These are phyloP conservation scores for Ceratocystis variospora DNA, from an alignment of 2,329 filamentous ascomycete genomes.

Conservation along the genomic window DNA sequence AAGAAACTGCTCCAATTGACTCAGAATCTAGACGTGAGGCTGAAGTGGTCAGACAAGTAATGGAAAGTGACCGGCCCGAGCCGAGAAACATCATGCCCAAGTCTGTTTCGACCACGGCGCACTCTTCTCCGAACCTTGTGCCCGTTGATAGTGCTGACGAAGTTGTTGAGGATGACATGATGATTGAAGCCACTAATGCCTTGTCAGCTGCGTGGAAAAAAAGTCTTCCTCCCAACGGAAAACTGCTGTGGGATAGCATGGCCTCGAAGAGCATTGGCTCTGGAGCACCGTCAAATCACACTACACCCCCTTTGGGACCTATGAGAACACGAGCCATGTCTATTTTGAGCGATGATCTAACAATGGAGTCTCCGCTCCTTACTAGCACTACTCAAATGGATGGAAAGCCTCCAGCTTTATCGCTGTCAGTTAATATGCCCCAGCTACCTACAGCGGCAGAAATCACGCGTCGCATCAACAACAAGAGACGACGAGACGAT, in stretches of 20 bases:
- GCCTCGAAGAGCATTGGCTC: conserved; percentile 36
- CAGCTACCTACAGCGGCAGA: conserved; percentile 55
- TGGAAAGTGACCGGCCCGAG: conserved; percentile 67
- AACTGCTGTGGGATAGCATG: conserved; percentile 16
- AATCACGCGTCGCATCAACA: conserved; percentile 62
- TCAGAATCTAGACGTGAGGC: conserved; percentile 81
- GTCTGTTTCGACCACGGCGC: conserved; percentile 39
- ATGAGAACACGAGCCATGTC: conserved; percentile 46
- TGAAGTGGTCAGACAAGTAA: conserved; percentile 88
- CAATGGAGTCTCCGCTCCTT: conserved; percentile 54
- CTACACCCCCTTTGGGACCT: conserved; percentile 54
- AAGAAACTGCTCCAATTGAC: conserved; percentile 79
- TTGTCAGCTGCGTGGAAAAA: conserved; percentile 29
- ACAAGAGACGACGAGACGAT: conserved; percentile 76
- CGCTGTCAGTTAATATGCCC: conserved; percentile 10
- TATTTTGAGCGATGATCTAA: conserved; percentile 54
- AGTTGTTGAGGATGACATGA: conserved; percentile 54
- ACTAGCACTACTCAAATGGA: not conserved
- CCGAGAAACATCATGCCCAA: conserved; percentile 28
- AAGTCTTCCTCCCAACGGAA: conserved; percentile 9
- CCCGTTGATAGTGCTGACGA: conserved; percentile 53
- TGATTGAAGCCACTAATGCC: conserved; percentile 39
- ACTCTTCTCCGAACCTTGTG: conserved; percentile 57
- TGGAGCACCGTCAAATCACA: conserved; percentile 27
- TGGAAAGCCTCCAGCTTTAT: conserved; percentile 12